These are phyloP conservation scores for Calonectria pteridis DNA, from an alignment of 2,329 filamentous ascomycete genomes.

Conservation along the genomic window DNA sequence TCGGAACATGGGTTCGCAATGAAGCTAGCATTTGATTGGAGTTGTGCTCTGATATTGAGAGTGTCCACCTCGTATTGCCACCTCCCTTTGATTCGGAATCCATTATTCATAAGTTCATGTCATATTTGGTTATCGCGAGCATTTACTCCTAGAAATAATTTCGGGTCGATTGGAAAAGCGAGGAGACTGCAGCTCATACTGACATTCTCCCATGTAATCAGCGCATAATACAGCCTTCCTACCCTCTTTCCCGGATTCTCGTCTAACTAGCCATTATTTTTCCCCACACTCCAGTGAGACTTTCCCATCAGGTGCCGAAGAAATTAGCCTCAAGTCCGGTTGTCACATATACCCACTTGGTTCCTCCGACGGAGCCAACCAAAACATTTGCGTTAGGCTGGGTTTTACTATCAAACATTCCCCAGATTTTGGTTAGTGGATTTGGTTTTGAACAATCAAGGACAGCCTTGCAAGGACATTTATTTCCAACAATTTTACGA, in stretches of 20 bases:
- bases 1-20: too few species aligned
- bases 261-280: neutral
- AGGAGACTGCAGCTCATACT: neutral
- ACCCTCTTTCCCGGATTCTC: neutral
- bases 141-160: neutral
- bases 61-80: too few species aligned
- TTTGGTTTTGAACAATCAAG: neutral
- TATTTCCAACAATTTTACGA: neutral
- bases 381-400: neutral
- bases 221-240: neutral
- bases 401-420: neutral
- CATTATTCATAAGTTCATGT: neutral
- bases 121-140: neutral
- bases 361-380: neutral
- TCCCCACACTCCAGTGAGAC: neutral
- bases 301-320: neutral
- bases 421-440: neutral
- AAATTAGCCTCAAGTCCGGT: neutral
- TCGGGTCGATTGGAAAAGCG: neutral
- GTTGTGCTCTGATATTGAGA: too few species aligned
- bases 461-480: neutral
- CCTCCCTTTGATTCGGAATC: neutral
- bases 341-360: neutral
- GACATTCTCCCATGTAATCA: neutral
- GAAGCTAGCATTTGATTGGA: too few species aligned